Evolutionary conservation across 805 yeast species (phyloP), one percentile per base, ranked within the genome.

Genomic region (Grigorovia humatica): DNA sequence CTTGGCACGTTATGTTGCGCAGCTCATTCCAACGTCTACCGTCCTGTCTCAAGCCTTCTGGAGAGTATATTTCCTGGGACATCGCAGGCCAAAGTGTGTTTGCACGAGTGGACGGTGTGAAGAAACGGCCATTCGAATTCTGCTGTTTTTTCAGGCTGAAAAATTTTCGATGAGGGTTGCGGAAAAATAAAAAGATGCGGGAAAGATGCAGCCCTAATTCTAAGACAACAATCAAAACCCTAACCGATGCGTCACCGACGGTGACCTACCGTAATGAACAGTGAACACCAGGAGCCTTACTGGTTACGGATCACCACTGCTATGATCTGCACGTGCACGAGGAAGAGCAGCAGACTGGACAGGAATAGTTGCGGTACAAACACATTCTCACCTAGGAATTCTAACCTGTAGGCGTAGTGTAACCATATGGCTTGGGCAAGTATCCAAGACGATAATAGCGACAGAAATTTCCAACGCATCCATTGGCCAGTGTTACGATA

Each of bases 21-120:
- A 90, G 75, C 67, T 93, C 99, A 61, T 91, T 88, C 89, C 93
- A 89, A 55, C 99, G 77, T 60, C 99, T 80, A 1, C 99, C 99
- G 66, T 93, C 98, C 13, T 84, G 73, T 57, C 99, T 75, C 47
- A 93, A 75, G 4, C 99, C 99, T 69, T 93, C 98, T 7, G 96
- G 96, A 0, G 97, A 90, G 64, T 87, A 91, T 46, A 93, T 69
- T 72, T 93, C 99, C 59, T 81, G 69, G 44, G 83, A 79, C 84
- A 81, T 81, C 18, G 42, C 15, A 9, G 15, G 38, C 11, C 4
- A 13, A 32, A 32, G 38, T 38, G 42, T 23, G 6, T 23, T 4
- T 23, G 6, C 27, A 23, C 3, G 6, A 6, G 27, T 23, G 27
- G 27, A 6, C 6, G 27, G 6, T 3, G 6, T 23, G 27, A 23